Percentiles rank a stretch among this genome's conserved stretches.
Conservation (phyloP, 2,329 filamentous ascomycete genomes). For the Teratosphaeria zuluensis region DNA sequence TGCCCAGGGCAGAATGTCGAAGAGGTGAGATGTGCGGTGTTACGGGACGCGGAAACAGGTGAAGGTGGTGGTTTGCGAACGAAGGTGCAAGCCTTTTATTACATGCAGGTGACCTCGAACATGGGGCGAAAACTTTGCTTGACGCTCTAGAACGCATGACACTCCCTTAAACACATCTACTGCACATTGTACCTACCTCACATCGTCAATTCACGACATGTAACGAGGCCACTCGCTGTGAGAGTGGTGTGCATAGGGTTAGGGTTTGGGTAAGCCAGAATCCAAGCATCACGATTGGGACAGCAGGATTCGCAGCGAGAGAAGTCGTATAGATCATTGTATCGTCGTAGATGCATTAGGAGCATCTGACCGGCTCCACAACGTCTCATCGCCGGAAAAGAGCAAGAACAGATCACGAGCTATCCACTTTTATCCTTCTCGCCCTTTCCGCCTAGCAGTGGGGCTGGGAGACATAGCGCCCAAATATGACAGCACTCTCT, state of each 20-base stretch:
- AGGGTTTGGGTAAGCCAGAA: conserved; percentile 6
- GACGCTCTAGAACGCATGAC: too few species aligned
- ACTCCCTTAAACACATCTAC: too few species aligned
- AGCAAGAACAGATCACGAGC: background rate
- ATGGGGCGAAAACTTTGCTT: too few species aligned
- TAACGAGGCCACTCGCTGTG: too few species aligned
- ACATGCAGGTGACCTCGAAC: too few species aligned
- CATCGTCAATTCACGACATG: too few species aligned
- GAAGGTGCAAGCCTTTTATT: too few species aligned
- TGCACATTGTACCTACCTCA: too few species aligned
- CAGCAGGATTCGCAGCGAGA: background rate
- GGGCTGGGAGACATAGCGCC: background rate
- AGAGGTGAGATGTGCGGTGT: too few species aligned
- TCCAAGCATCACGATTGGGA: background rate
- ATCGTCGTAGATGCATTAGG: background rate
- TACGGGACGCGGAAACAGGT: background rate
- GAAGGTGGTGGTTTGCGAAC: too few species aligned
- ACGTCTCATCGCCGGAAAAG: background rate
- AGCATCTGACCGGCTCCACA: background rate
- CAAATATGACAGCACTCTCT: background rate
- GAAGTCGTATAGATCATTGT: background rate
- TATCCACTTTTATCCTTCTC: background rate
- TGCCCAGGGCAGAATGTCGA: too few species aligned
- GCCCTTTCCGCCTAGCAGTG: background rate
- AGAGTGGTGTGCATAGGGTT: background rate